phyloP scores from a whole-genome alignment of 1,284 basidiomycete species.

The Cerioporus squamosus region DNA sequence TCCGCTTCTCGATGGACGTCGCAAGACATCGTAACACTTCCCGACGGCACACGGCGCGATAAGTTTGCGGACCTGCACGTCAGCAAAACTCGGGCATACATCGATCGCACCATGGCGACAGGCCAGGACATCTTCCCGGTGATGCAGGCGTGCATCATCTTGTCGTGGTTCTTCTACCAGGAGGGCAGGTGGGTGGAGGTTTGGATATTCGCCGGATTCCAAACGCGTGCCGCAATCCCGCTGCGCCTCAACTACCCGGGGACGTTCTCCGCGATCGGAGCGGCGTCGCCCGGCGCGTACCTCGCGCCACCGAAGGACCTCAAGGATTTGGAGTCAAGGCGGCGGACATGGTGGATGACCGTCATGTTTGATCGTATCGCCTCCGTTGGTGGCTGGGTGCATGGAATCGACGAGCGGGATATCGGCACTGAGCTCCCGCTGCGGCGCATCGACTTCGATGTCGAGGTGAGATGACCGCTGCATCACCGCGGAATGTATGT shows the following conservation, averaged over 20 bases:
- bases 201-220: constrained; percentile 86
- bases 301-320: constrained; percentile 76
- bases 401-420: constrained; percentile 79
- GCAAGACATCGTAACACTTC: constrained; percentile 62
- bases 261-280: constrained; percentile 66
- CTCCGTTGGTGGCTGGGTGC: constrained; percentile 88
- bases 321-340: constrained; percentile 73
- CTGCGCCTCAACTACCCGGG: constrained; percentile 82
- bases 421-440: constrained; percentile 81
- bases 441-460: constrained; percentile 72
- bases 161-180: constrained; percentile 88
- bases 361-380: constrained; percentile 83
- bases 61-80: constrained; percentile 86
- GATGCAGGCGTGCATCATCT: constrained; percentile 81
- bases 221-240: constrained; percentile 83
- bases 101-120: constrained; percentile 83
- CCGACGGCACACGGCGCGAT: constrained; percentile 76
- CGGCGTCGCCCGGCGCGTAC: constrained; percentile 73
- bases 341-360: constrained; percentile 88
- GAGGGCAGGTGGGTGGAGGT: constrained; percentile 89
- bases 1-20: constrained; percentile 82
- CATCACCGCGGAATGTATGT: too few relatives aligned
- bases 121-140: constrained; percentile 84
- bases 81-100: constrained; percentile 79
- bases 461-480: constrained; percentile 50